Evolutionary conservation across 305 asterid genomes (phyloP).

Genomic region (Ruellia speciosa): DNA sequence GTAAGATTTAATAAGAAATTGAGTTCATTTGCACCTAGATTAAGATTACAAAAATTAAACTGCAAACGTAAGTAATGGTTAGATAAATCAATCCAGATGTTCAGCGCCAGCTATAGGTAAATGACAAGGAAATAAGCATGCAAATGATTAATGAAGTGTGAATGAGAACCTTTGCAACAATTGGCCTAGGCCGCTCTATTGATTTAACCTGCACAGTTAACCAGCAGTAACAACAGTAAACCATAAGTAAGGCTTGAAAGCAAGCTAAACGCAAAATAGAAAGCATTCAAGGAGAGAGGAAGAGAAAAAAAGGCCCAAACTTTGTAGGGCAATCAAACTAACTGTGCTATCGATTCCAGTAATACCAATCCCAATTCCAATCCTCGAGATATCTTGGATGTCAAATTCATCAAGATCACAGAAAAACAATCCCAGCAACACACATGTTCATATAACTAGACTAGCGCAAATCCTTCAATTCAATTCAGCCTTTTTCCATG

Average conservation of each 20-base stretch:
- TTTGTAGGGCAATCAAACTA: too few species aligned
- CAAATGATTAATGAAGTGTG: neutral
- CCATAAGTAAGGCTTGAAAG: slow-evolving; percentile 11
- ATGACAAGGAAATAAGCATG: too few species aligned
- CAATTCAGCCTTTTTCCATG: too few species aligned
- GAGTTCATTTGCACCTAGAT: neutral
- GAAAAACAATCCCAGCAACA: too few species aligned
- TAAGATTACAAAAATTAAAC: neutral
- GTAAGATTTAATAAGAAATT: neutral
- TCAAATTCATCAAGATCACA: too few species aligned
- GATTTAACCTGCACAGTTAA: slow-evolving; percentile 51
- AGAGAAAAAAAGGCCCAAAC: neutral
- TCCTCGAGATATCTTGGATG: too few species aligned
- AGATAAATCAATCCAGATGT: neutral
- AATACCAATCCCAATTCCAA: too few species aligned
- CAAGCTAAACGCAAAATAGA: neutral
- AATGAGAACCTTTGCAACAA: slow-evolving; percentile 55
- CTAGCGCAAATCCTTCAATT: too few species aligned
- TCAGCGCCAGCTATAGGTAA: neutral
- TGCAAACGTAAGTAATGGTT: neutral
- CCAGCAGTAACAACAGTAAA: slow-evolving; percentile 21
- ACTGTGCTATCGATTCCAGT: too few species aligned
- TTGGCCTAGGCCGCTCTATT: slow-evolving; percentile 37
- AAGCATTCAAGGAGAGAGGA: neutral
- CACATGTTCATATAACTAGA: too few species aligned